Evolutionary conservation across 1,284 basidiomycete genomes (phyloP).

Genomic region (Moesziomyces antarcticus): DNA sequence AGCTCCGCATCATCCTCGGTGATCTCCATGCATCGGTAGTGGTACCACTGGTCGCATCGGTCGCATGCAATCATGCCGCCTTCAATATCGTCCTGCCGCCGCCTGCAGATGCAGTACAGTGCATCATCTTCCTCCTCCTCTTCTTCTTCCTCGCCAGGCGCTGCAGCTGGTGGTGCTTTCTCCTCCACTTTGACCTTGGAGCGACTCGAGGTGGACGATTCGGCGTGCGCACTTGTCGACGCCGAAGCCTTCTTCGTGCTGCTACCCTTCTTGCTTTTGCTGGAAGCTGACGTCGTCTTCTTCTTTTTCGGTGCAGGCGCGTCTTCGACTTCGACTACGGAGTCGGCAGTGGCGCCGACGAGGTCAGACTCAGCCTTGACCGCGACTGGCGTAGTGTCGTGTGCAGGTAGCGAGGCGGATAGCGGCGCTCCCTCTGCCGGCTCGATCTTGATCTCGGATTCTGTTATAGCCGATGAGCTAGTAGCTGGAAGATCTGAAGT

Average conservation of each 20-base stretch:
- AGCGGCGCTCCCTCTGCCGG: background rate
- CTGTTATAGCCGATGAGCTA: background rate
- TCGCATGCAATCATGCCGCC: conserved; percentile 65
- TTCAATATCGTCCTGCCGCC: conserved; percentile 48
- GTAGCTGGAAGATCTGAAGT: background rate
- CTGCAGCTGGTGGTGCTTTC: background rate
- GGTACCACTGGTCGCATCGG: conserved; percentile 62
- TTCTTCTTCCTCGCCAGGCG: conserved; percentile 5
- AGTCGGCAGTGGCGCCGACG: background rate
- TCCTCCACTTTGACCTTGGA: conserved; percentile 10
- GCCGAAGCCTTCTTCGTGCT: conserved; percentile 16
- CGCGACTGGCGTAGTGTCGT: background rate
- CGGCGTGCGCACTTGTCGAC: background rate
- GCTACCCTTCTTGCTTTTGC: conserved; percentile 11
- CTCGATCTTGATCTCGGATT: conserved; percentile 3
- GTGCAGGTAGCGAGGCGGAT: background rate
- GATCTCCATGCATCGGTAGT: conserved; percentile 55
- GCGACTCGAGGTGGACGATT: conserved; percentile 3
- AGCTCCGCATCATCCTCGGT: conserved; percentile 48
- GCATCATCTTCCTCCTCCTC: conserved; percentile 44
- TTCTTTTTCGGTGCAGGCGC: conserved; percentile 25
- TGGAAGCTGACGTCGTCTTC: conserved; percentile 7
- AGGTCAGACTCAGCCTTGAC: conserved; percentile 4
- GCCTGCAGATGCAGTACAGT: conserved; percentile 53
- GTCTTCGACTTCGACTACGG: background rate